Percentiles rank a stretch among this genome's conserved stretches.
Evolutionary conservation across 106 monocot species (phyloP).

Genomic region (Posidonia australis): DNA sequence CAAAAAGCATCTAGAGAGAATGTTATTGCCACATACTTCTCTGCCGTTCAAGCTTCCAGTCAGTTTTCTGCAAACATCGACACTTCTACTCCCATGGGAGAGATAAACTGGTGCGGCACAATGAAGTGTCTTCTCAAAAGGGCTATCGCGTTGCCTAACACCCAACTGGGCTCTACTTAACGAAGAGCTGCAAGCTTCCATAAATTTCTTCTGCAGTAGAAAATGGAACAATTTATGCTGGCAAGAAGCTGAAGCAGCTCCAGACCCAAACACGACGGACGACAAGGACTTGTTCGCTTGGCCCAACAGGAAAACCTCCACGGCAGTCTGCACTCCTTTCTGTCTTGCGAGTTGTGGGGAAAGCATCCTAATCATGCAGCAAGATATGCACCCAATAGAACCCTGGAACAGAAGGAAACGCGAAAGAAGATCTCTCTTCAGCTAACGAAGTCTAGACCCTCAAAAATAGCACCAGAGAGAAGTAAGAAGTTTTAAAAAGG

Average conservation of each 20-base stretch:
- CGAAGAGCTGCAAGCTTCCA: slow-evolving; percentile 33
- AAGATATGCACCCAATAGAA: too few species aligned
- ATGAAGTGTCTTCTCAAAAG: slow-evolving; percentile 2
- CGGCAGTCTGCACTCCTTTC: background rate
- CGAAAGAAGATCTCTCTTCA: too few species aligned
- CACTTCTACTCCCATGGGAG: slow-evolving; percentile 11
- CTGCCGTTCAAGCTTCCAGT: slow-evolving; percentile 33
- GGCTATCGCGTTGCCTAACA: slow-evolving; percentile 8
- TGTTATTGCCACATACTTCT: slow-evolving; percentile 30
- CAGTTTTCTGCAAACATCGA: slow-evolving; percentile 26
- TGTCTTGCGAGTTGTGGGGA: background rate
- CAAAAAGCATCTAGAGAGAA: slow-evolving; percentile 36
- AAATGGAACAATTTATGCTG: background rate
- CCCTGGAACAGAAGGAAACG: too few species aligned
- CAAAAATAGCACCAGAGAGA: too few species aligned
- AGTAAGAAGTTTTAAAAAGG: too few species aligned
- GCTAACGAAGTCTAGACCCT: too few species aligned
- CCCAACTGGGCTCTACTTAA: slow-evolving; percentile 22
- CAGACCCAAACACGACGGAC: background rate
- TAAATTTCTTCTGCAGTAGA: background rate
- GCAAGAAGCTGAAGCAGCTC: background rate
- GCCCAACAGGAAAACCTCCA: background rate
- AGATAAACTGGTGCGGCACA: slow-evolving; percentile 7
- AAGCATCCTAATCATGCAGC: slow-evolving; percentile 1
- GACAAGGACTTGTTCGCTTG: background rate